Base-by-base conservation (phyloP, 2,329 filamentous ascomycete genomes). In the Kalmusia sp. region DNA sequence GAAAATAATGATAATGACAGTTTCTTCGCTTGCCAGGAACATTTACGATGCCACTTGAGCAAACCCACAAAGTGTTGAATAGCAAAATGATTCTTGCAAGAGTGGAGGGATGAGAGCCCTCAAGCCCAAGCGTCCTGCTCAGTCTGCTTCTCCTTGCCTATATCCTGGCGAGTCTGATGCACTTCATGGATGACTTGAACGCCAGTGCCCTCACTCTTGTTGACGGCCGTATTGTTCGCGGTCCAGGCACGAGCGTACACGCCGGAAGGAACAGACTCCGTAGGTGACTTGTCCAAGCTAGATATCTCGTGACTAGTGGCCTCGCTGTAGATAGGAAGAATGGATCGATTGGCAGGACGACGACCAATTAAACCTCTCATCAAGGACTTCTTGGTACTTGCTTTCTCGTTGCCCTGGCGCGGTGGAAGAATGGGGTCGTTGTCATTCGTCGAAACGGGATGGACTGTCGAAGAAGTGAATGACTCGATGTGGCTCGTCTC, bases 141-240 rank as follows among this genome's bases (percentile, higher is more conserved):
- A 6, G 40, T 51, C 35, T 53, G 54, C 8, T 52, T 40, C n/a
- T 54, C 51, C 9, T 37, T 46, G 21, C 22, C 51, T n/a, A 31
- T 48, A 1, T 43, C 54, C 21, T 59, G 50, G 22, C 51, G 38
- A 11, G 62, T 59, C 14, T 66, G 58, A 14, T 59, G 59, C 14
- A 71, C 60, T 31, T 71, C 70, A 6, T 51, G 59, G 6, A 65
- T 33, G n/a, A 73, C 61, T n/a, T 62, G 55, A 1, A 72, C 68
- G 6, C 63, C 62, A 11, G 48, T 28, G 1, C 35, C 30, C 3
- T 56, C 52, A 19, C 53, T 56, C 14, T 49, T 25, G 2, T 35
- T 40, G n/a, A 43, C 24, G 28, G 19, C 39, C 14, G 45, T 21
- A 27, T 43, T 40, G 1, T 65, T 54, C 3, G 59, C 43, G 7